Conservation (phyloP, 2,329 filamentous ascomycete genomes). For the Blastomyces parvus region DNA sequence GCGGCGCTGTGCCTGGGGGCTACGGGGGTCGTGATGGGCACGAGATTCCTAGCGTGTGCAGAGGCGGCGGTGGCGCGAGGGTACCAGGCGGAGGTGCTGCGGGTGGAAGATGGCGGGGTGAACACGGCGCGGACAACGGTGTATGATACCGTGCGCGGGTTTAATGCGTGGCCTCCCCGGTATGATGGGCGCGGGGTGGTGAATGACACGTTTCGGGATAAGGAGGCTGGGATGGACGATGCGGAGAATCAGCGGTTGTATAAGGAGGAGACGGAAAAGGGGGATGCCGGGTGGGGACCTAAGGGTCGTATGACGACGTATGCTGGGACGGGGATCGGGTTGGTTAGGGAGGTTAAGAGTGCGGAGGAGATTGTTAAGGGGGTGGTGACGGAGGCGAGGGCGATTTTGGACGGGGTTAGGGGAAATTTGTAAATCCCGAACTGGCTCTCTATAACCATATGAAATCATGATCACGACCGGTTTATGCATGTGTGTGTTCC, state of each 20-base stretch:
- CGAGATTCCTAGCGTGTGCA: slow-evolving; percentile 48
- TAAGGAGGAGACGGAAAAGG: slow-evolving; percentile 40
- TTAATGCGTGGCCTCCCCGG: slow-evolving; percentile 46
- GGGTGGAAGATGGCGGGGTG: slow-evolving; percentile 43
- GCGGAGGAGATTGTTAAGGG: slow-evolving; percentile 47
- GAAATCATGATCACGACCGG: too few species aligned
- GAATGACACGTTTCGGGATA: slow-evolving; percentile 45
- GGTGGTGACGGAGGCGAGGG: slow-evolving; percentile 32
- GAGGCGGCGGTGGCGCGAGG: slow-evolving; percentile 43
- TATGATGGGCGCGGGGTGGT: slow-evolving; percentile 52
- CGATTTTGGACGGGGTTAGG: slow-evolving; percentile 13
- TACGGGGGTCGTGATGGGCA: slow-evolving; percentile 51
- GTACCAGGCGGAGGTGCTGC: slow-evolving; percentile 42
- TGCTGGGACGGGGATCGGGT: slow-evolving; percentile 52
- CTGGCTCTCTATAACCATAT: background rate
- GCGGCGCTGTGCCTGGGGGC: slow-evolving; percentile 46
- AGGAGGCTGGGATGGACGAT: slow-evolving; percentile 29
- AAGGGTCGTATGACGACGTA: slow-evolving; percentile 52
- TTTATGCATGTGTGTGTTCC: background rate
- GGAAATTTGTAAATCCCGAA: background rate
- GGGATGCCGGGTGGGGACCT: slow-evolving; percentile 45
- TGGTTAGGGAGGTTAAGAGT: slow-evolving; percentile 43
- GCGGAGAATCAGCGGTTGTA: slow-evolving; percentile 37
- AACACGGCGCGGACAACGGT: slow-evolving; percentile 43
- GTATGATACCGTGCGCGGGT: slow-evolving; percentile 48